Conservation (phyloP, 345 rosid species). For the Kernera saxatilis region DNA sequence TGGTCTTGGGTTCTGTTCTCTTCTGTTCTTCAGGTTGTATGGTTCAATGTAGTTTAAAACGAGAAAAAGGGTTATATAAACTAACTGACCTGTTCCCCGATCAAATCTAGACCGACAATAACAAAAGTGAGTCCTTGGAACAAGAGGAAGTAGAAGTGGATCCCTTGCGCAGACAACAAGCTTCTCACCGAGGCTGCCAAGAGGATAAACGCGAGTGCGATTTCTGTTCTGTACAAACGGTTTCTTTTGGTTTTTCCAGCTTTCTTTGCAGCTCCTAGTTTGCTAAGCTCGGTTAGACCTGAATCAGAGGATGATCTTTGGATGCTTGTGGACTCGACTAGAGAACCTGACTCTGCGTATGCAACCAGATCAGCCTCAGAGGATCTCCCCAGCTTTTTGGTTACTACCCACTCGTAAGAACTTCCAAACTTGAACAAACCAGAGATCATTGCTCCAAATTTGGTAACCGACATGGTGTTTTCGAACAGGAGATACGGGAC, state of each 20-base stretch:
- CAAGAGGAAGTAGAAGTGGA: constrained; percentile 81
- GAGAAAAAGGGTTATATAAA: background rate
- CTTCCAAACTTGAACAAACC: constrained; percentile 77
- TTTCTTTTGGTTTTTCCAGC: constrained; percentile 42
- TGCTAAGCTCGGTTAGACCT: constrained; percentile 56
- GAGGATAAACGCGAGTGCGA: constrained; percentile 65
- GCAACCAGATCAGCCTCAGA: constrained; percentile 85
- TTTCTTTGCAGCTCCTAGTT: constrained; percentile 47
- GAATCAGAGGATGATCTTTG: constrained; percentile 67
- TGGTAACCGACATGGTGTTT: constrained; percentile 97
- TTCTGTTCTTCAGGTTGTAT: background rate
- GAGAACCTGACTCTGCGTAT: constrained; percentile 52
- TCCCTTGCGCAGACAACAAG: constrained; percentile 80
- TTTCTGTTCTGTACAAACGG: constrained; percentile 70
- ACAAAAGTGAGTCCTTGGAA: constrained; percentile 82
- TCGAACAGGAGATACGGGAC: constrained; percentile 94
- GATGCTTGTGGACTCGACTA: constrained; percentile 33
- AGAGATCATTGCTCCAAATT: constrained; percentile 93
- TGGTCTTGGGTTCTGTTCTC: background rate
- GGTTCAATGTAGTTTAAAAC: background rate
- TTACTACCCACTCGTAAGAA: constrained; percentile 91
- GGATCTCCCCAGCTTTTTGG: constrained; percentile 87
- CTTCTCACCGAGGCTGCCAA: constrained; percentile 70
- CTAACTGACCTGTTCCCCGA: constrained; percentile 80
- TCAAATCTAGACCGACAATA: constrained; percentile 84